Percentiles rank a stretch among this genome's conserved stretches.
These are phyloP conservation scores for Phellopilus nigrolimitatus DNA, from an alignment of 1,284 basidiomycete genomes.

Conservation along the genomic window DNA sequence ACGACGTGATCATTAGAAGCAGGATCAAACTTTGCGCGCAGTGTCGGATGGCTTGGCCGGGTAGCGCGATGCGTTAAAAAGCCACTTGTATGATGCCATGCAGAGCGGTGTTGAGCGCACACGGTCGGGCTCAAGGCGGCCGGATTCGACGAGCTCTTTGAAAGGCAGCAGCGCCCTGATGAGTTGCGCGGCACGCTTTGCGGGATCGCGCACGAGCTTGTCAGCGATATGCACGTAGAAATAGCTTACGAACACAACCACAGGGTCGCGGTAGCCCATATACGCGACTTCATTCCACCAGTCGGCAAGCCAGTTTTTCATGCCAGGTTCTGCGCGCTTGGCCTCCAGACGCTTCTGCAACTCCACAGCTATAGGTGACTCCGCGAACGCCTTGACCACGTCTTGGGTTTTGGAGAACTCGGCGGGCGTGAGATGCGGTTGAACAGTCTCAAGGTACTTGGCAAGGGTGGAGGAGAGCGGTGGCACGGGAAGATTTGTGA, in stretches of 20 bases:
- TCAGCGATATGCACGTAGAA: constrained; percentile 89
- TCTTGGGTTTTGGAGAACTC: constrained; percentile 58
- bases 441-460: constrained; percentile 84
- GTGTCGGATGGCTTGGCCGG: constrained; percentile 83
- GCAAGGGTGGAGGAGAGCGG: constrained; percentile 72
- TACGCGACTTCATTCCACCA: constrained; percentile 98
- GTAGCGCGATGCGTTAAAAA: constrained; percentile 91
- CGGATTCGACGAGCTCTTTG: constrained; percentile 76
- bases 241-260: constrained; percentile 94
- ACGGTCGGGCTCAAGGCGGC: constrained; percentile 87
- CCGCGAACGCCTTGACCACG: constrained; percentile 66
- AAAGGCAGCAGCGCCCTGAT: constrained; percentile 84
- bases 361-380: constrained; percentile 63
- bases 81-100: constrained; percentile 94
- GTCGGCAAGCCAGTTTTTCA: constrained; percentile 85
- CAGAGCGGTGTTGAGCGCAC: constrained; percentile 80
- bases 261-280: constrained; percentile 83
- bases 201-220: constrained; percentile 46
- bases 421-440: constrained; percentile 65
- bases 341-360: constrained; percentile 81
- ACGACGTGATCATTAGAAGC: constrained; percentile 81
- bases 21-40: constrained; percentile 78
- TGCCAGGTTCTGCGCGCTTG: constrained; percentile 58
- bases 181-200: constrained; percentile 72
- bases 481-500: constrained; percentile 85